These are phyloP conservation scores for Przewalskia tangutica DNA, from an alignment of 257 asterid genomes.

Conservation along the genomic window DNA sequence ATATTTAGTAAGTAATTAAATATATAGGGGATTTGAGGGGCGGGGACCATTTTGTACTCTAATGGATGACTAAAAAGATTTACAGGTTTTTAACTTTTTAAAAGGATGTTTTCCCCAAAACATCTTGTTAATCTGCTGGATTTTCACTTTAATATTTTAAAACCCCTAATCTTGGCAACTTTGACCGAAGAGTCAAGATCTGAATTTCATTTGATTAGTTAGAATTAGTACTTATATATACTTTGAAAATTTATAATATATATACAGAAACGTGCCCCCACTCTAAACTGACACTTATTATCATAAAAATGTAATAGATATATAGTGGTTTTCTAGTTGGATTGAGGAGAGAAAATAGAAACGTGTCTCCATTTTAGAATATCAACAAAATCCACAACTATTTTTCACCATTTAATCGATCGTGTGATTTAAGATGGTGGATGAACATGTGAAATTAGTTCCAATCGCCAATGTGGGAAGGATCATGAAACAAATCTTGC, in stretches of 20 bases:
- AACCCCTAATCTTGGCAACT: neutral
- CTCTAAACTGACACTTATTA: neutral
- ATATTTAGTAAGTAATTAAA: neutral
- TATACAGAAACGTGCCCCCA: neutral
- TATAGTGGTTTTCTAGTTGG: neutral
- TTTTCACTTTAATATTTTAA: neutral
- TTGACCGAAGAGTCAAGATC: neutral
- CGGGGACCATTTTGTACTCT: constrained; percentile 25
- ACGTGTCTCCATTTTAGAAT: neutral
- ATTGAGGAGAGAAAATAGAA: neutral
- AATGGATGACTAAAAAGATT: constrained; percentile 1
- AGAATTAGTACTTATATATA: neutral
- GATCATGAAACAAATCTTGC: constrained; percentile 63
- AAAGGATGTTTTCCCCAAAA: constrained; percentile 5
- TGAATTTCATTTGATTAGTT: neutral
- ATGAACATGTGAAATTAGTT: constrained; percentile 13
- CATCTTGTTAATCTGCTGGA: neutral
- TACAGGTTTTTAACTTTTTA: constrained; percentile 9
- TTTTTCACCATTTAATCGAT: neutral
- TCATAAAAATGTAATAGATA: neutral
- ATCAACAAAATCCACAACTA: neutral
- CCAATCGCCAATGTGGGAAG: constrained; percentile 75
- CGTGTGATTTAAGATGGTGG: neutral
- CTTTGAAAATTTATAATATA: neutral
- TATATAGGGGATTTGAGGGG: neutral